phyloP scores from a whole-genome alignment of 2,329 filamentous ascomycete species.

The Penicillium sp. region DNA sequence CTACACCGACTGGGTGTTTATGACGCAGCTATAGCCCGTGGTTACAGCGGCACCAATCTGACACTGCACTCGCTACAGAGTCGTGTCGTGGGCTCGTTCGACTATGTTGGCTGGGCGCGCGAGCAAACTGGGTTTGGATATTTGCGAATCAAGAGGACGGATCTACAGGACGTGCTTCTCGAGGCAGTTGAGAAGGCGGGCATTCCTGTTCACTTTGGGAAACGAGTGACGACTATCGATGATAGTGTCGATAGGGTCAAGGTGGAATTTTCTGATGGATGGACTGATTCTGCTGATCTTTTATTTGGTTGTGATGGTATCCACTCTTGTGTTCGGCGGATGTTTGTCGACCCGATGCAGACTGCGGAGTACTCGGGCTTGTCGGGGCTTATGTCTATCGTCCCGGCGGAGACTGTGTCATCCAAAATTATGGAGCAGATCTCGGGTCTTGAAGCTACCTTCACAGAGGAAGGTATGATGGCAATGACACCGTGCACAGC shows the following conservation, averaged over 20 bases:
- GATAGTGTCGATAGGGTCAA: conserved; percentile 21
- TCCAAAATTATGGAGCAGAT: conserved; percentile 7
- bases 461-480: conserved; percentile 30
- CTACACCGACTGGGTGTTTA: conserved; percentile 26
- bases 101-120: conserved; percentile 15
- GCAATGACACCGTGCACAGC: conserved; percentile 24
- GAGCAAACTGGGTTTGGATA: conserved; percentile 29
- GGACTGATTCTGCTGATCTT: conserved; percentile 26
- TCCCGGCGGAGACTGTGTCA: conserved; percentile 8
- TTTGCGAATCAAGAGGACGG: conserved; percentile 27
- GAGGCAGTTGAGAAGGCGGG: conserved; percentile 18
- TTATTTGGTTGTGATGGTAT: conserved; percentile 42
- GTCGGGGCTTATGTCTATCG: conserved; percentile 19
- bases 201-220: conserved; percentile 27
- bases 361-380: conserved; percentile 35
- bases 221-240: conserved; percentile 20
- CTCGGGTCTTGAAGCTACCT: conserved; percentile 24
- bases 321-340: conserved; percentile 34
- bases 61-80: conserved; percentile 24
- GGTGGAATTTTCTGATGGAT: conserved; percentile 29
- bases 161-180: conserved; percentile 28
- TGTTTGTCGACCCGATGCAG: conserved; percentile 28
- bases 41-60: conserved; percentile 15
- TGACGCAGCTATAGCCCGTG: conserved; percentile 18
- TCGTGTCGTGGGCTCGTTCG: conserved; percentile 13